Percentiles rank a stretch among this genome's conserved stretches.
These are phyloP conservation scores for Metschnikowia rubicola DNA, from an alignment of 805 yeast genomes.

Conservation along the genomic window DNA sequence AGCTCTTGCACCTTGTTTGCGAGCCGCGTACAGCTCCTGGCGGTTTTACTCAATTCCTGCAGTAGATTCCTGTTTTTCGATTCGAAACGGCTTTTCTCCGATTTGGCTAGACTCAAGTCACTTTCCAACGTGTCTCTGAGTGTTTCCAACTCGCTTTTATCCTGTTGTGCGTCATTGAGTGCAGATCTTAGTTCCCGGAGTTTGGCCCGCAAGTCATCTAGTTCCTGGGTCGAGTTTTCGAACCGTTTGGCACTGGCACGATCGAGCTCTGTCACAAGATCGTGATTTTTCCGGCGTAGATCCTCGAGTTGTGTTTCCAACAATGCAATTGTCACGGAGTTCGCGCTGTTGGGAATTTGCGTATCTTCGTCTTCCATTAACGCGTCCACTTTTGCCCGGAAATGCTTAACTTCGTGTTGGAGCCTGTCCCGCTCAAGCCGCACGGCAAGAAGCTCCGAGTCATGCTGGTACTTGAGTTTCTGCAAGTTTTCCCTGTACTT, in stretches of 20 bases:
- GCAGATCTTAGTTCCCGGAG: conserved; percentile 10
- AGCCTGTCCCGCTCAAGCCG: conserved; percentile 37
- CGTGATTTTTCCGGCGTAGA: conserved; percentile 24
- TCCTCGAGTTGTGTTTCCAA: conserved; percentile 35
- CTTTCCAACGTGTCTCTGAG: conserved; percentile 27
- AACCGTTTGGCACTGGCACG: neutral
- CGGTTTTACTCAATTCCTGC: conserved; percentile 29
- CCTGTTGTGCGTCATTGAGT: conserved; percentile 8
- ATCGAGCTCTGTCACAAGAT: conserved; percentile 22
- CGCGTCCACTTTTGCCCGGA: conserved; percentile 28
- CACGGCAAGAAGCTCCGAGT: conserved; percentile 34
- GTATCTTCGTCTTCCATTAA: conserved; percentile 17
- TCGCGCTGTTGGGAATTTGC: conserved; percentile 1
- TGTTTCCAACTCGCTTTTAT: conserved; percentile 22
- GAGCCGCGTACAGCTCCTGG: conserved; percentile 29
- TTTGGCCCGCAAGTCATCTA: conserved; percentile 6
- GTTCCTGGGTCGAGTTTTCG: conserved; percentile 2
- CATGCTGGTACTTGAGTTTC: conserved; percentile 31
- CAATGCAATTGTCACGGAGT: conserved; percentile 18
- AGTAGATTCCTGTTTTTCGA: conserved; percentile 24
- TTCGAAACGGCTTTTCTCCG: conserved; percentile 32
- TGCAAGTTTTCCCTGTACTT: conserved; percentile 18
- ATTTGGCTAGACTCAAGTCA: conserved; percentile 23
- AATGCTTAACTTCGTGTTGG: conserved; percentile 31
- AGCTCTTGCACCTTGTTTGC: conserved; percentile 26